Conservation (phyloP, 2,329 filamentous ascomycete species). For the Sarocladium strictum region DNA sequence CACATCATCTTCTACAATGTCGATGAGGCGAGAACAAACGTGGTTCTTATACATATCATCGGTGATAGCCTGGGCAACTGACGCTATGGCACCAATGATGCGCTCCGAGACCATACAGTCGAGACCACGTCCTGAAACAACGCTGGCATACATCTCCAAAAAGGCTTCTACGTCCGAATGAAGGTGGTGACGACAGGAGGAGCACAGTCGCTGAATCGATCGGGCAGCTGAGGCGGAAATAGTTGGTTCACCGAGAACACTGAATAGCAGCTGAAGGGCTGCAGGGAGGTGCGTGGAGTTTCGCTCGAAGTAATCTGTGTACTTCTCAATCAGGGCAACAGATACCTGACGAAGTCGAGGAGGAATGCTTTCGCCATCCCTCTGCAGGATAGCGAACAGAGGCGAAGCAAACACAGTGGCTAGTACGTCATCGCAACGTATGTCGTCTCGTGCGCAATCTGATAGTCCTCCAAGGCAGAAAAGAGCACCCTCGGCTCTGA, state of each 20-base stretch:
- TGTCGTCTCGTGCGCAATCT: slow-evolving; percentile 56
- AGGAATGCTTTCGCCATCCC: slow-evolving; percentile 48
- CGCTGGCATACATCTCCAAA: slow-evolving; percentile 62
- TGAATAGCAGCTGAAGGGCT: slow-evolving; percentile 69
- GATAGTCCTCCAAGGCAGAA: slow-evolving; percentile 62
- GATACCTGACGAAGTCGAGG: slow-evolving; percentile 61
- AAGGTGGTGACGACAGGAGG: slow-evolving; percentile 66
- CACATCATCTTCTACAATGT: slow-evolving; percentile 55
- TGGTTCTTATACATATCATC: slow-evolving; percentile 47
- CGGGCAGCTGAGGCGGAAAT: slow-evolving; percentile 65
- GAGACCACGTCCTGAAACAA: slow-evolving; percentile 46
- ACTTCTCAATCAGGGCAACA: slow-evolving; percentile 64
- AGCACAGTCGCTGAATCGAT: slow-evolving; percentile 69
- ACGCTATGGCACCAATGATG: slow-evolving; percentile 67
- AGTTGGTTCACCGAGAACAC: slow-evolving; percentile 54
- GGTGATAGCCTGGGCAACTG: slow-evolving; percentile 66
- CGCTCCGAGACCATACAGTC: slow-evolving; percentile 68
- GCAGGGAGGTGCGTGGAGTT: slow-evolving; percentile 61
- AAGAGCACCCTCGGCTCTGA: slow-evolving; percentile 53
- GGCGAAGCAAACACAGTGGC: slow-evolving; percentile 55
- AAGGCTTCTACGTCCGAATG: slow-evolving; percentile 62
- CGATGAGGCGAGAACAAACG: slow-evolving; percentile 52
- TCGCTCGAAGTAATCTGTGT: slow-evolving; percentile 70
- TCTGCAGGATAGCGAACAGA: slow-evolving; percentile 48
- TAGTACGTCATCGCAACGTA: slow-evolving; percentile 53